Evolutionary conservation across 176 grass and related monocot species (phyloP).

Genomic region (Avena atlantica): DNA sequence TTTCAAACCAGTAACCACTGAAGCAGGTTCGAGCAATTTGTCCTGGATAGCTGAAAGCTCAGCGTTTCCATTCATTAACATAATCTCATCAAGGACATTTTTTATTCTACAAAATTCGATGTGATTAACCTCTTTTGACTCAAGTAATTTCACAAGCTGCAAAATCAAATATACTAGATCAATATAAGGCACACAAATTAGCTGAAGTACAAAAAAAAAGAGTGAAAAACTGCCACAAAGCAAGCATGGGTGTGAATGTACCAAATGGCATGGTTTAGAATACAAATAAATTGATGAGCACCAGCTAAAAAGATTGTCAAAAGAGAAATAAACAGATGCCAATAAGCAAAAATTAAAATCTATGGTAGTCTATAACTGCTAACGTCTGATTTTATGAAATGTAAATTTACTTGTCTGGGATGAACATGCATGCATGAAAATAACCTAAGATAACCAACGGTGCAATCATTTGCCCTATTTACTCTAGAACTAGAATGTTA

Average conservation of each 20-base stretch:
- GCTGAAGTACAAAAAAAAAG: conserved; percentile 47
- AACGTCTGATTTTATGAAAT: conserved; percentile 10
- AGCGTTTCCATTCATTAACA: conserved; percentile 72
- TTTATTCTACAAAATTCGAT: conserved; percentile 96
- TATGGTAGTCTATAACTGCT: conserved; percentile 12
- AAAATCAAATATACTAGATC: conserved; percentile 45
- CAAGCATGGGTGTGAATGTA: conserved; percentile 27
- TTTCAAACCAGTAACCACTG: conserved; percentile 78
- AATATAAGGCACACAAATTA: conserved; percentile 36
- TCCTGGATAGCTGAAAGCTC: conserved; percentile 76
- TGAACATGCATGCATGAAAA: conserved; percentile 19
- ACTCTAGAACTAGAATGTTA: conserved; percentile 18
- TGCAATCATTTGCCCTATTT: conserved; percentile 37
- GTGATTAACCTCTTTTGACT: conserved; percentile 96
- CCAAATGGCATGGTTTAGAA: conserved; percentile 20
- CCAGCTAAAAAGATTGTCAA: neutral
- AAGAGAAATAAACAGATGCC: neutral
- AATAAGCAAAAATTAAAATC: neutral
- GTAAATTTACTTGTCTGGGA: conserved; percentile 19
- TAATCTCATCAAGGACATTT: conserved; percentile 82
- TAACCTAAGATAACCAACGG: conserved; percentile 20
- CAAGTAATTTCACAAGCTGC: conserved; percentile 96
- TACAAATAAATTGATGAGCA: conserved; percentile 29
- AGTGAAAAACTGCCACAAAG: conserved; percentile 32
- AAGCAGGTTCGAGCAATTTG: conserved; percentile 71